Evolutionary conservation across 345 rosid species (phyloP), one percentile per base, ranked within the genome.

Genomic region (Mercurialis annua): DNA sequence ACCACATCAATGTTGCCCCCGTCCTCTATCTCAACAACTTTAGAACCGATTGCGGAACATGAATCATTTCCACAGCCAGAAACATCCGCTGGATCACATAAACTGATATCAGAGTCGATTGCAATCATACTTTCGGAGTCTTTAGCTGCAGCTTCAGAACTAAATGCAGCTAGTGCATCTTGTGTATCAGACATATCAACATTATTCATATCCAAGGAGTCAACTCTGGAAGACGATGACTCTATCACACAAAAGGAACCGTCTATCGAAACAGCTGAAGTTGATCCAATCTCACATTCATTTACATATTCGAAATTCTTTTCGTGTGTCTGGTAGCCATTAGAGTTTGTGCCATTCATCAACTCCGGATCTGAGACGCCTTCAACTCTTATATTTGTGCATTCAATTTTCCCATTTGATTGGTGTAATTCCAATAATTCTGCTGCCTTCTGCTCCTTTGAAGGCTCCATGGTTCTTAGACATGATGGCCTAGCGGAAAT

Each of bases 401-500:
- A 57, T 57, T 57, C 38, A 31, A 17, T 21, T 31, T 57, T 20
- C 18, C 24, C 62, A 7, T 69, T 62, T 71, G 67, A 75, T 43
- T 66, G 60, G 73, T 46, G 54, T 21, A 11, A 61, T 54, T 77
- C 79, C 50, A 53, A 42, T 34, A 72, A 66, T 16, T 66, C 76
- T 62, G 66, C 62, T 62, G 61, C 64, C 61, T 68, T 73, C 70
- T 68, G 69, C 70, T 76, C 84, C 36, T 77, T 73, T 55, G 64
- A 57, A 77, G 73, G 66, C 73, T 83, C 80, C 54, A 71, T 11
- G 66, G 76, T 71, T 67, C 79, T 67, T 58, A 86, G 78, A 76
- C 77, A 75, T 29, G 92, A 77, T 48, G 87, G 74, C 12, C 89
- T 70, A 29, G 82, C 85, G 70, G 82, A 82, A 77, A 82, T 65